Conservation (phyloP, 768 basidiomycete species). For the Myochromella boudieri region DNA sequence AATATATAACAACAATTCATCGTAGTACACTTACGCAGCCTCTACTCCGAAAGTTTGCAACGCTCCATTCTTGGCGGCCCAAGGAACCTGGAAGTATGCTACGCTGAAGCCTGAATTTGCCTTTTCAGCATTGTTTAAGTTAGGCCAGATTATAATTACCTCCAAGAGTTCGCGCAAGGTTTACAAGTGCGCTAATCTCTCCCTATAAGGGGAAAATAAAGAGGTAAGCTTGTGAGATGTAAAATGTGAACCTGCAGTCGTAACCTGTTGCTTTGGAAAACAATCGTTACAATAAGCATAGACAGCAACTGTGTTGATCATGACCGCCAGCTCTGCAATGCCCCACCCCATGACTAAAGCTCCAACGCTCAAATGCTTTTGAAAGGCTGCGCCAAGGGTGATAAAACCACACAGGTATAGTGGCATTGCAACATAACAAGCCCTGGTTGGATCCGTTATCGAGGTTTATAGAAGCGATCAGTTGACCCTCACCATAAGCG, state of each 20-base stretch:
- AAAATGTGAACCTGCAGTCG: constrained; percentile 2
- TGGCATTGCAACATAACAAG: constrained; percentile 51
- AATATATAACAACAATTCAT: background rate
- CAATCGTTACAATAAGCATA: constrained; percentile 54
- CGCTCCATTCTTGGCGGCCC: constrained; percentile 52
- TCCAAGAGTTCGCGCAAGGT: constrained; percentile 50
- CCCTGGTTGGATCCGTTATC: constrained; percentile 28
- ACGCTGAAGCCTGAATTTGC: constrained; percentile 41
- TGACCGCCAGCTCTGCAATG: constrained; percentile 45
- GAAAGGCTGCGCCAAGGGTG: constrained; percentile 47
- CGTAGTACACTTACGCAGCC: constrained; percentile 40
- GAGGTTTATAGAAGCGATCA: background rate
- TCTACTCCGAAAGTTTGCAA: constrained; percentile 56
- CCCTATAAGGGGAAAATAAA: constrained; percentile 28
- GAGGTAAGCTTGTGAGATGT: background rate
- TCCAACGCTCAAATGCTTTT: constrained; percentile 44
- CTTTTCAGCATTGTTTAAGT: background rate
- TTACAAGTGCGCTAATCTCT: constrained; percentile 57
- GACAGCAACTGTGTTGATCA: constrained; percentile 54
- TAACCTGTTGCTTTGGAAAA: constrained; percentile 43
- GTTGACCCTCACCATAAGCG: constrained; percentile 44
- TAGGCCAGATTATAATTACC: constrained; percentile 22
- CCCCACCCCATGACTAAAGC: constrained; percentile 63
- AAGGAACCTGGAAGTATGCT: constrained; percentile 58
- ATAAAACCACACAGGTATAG: constrained; percentile 56